Evolutionary conservation across 768 basidiomycete genomes (phyloP), one percentile per base, ranked within the genome.

Genomic region (Mycena metata): DNA sequence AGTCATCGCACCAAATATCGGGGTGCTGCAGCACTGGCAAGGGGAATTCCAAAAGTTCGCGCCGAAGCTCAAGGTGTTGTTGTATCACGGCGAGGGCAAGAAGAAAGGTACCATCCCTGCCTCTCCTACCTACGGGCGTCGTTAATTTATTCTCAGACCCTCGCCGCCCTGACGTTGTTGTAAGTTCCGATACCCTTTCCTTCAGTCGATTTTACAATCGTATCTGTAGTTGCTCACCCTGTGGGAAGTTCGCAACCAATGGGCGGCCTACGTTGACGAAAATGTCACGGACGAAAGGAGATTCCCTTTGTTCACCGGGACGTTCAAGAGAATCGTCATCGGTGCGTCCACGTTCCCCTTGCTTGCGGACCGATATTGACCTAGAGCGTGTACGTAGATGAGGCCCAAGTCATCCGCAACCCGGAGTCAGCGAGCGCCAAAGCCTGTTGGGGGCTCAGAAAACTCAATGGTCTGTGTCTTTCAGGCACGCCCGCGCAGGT

Each of bases 401-500:
- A 65, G 47, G 64, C 64, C 11, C 64, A 65, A 10, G 21, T 36
- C 10, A 57, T 65, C 35, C 35, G 64, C 9, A 65, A 65, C 47
- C 64, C 64, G 7, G 64, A 65, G 3, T 24, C 64, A 7, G 55
- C 55, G 2, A 58, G 46, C 46, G 64, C 64, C 24, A 65, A 58
- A 23, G 64, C 64, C 19, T 42, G 64, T 17, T 65, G 64, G 64
- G 64, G 54, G 4, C 64, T 65, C 24, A 57, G 42, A n/a, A 65
- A 65, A 50, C 26, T 33, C 1, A 39, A 65, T 36, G 64, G 19
- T n/a, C 12, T 65, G 35, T 58, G 55, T 65, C 47, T 65, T 4
- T 49, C 64, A 5, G 64, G 64, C 42, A 65, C 64, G 7, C 55
- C 56, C 11, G 64, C 64, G 3, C 64, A 65, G 64, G 64, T 65